Evolutionary conservation across 179 eudicot genomes (phyloP).

Genomic region (Beta macrorhiza): DNA sequence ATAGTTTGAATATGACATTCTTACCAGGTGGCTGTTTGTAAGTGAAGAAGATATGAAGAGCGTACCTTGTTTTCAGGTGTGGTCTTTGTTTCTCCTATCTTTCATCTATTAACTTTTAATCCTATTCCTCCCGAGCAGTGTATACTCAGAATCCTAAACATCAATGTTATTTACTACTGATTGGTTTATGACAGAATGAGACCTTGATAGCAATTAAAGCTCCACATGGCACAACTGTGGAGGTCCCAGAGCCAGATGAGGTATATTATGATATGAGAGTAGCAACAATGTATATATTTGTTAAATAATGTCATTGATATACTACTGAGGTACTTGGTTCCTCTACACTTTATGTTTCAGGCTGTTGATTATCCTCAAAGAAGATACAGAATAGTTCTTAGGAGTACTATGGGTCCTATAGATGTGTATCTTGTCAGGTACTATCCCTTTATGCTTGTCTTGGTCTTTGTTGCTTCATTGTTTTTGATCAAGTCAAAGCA

Average conservation of each 20-base stretch:
- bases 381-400: slow-evolving; percentile 81
- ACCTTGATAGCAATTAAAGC: slow-evolving; percentile 91
- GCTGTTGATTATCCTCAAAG: slow-evolving; percentile 83
- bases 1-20: slow-evolving; percentile 9
- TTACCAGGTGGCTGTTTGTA: slow-evolving; percentile 74
- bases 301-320: slow-evolving; percentile 2
- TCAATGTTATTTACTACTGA: slow-evolving; percentile 8
- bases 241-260: slow-evolving; percentile 95
- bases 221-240: slow-evolving; percentile 92
- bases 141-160: neutral
- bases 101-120: neutral
- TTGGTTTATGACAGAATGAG: slow-evolving; percentile 56
- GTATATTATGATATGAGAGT: slow-evolving; percentile 35
- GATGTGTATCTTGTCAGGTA: slow-evolving; percentile 96
- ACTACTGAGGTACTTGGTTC: slow-evolving; percentile 7
- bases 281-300: neutral
- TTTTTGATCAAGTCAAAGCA: neutral
- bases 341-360: slow-evolving; percentile 38
- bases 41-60: slow-evolving; percentile 90
- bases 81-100: neutral
- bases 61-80: slow-evolving; percentile 79
- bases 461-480: neutral
- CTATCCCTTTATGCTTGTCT: neutral
- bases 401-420: slow-evolving; percentile 96
- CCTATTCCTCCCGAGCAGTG: neutral